Evolutionary conservation across 371 early-diverging fungal species (phyloP).

Genomic region (Parasitella parasitica): DNA sequence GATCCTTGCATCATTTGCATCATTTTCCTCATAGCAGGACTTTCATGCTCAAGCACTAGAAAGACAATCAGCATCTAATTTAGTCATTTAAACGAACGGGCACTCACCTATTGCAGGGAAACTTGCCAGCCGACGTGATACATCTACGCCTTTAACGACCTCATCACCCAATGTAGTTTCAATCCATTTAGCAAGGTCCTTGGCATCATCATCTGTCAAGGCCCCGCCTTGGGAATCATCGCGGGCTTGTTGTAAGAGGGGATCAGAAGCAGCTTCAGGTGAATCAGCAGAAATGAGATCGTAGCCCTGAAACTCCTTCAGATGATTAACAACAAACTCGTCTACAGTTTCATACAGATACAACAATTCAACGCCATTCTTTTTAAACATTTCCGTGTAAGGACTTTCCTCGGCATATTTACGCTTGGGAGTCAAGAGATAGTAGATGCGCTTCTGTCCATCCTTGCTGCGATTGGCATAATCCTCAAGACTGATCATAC

Average conservation of each 20-base stretch:
- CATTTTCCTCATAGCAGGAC: constrained; percentile 75
- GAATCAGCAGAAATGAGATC: constrained; percentile 84
- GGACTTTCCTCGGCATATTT: constrained; percentile 83
- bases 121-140: constrained; percentile 66
- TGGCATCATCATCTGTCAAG: constrained; percentile 56
- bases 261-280: constrained; percentile 56
- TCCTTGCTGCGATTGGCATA: constrained; percentile 86
- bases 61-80: background rate
- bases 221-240: constrained; percentile 7
- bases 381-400: constrained; percentile 84
- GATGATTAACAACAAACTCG: constrained; percentile 84
- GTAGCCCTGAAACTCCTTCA: constrained; percentile 75
- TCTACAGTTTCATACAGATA: constrained; percentile 84
- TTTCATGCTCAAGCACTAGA: constrained; percentile 71
- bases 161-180: constrained; percentile 59
- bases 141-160: constrained; percentile 66
- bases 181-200: constrained; percentile 70
- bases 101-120: constrained; percentile 70
- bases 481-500: constrained; percentile 78
- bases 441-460: constrained; percentile 93
- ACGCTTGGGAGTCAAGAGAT: constrained; percentile 79
- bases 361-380: constrained; percentile 74
- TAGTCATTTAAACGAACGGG: background rate
- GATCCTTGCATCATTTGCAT: constrained; percentile 75
- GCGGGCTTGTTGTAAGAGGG: constrained; percentile 46